These are phyloP conservation scores for Lecanosticta acicola DNA, from an alignment of 2,329 filamentous ascomycete genomes.

Conservation along the genomic window DNA sequence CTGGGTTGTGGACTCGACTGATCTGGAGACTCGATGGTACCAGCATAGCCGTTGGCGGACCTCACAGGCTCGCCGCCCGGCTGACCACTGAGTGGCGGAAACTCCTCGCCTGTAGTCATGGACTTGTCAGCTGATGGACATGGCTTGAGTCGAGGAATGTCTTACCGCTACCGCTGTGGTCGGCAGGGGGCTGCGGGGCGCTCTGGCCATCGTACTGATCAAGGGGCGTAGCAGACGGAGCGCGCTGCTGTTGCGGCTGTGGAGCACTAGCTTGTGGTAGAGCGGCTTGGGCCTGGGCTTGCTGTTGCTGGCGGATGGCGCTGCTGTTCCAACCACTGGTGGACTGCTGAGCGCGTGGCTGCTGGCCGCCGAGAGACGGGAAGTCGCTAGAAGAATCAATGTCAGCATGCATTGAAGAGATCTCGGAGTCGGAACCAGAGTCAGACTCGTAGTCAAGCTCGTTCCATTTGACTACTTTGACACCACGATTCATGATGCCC, in stretches of 20 bases:
- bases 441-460: too few species aligned
- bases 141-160: background rate
- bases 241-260: conserved; percentile 41
- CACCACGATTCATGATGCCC: too few species aligned
- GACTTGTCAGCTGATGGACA: too few species aligned
- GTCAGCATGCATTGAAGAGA: conserved; percentile 15
- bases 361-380: conserved; percentile 54
- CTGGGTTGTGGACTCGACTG: conserved; percentile 17
- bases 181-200: conserved; percentile 34
- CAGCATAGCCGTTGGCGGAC: conserved; percentile 21
- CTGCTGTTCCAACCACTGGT: conserved; percentile 54
- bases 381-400: conserved; percentile 50
- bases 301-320: conserved; percentile 44
- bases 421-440: too few species aligned
- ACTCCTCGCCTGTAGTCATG: conserved; percentile 46
- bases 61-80: conserved; percentile 32
- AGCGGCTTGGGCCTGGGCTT: conserved; percentile 34
- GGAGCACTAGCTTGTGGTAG: conserved; percentile 33
- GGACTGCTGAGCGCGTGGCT: conserved; percentile 51
- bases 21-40: conserved; percentile 23
- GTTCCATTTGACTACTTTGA: too few species aligned
- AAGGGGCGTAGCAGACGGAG: conserved; percentile 44
- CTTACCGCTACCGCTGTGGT: conserved; percentile 12
- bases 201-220: conserved; percentile 52
- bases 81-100: conserved; percentile 54